A percentile compares a stretch with the other conserved stretches of the same genome.
These are phyloP conservation scores for Elongisporangium undulatum DNA, from an alignment of 352 stramenopile genomes.

Conservation along the genomic window DNA sequence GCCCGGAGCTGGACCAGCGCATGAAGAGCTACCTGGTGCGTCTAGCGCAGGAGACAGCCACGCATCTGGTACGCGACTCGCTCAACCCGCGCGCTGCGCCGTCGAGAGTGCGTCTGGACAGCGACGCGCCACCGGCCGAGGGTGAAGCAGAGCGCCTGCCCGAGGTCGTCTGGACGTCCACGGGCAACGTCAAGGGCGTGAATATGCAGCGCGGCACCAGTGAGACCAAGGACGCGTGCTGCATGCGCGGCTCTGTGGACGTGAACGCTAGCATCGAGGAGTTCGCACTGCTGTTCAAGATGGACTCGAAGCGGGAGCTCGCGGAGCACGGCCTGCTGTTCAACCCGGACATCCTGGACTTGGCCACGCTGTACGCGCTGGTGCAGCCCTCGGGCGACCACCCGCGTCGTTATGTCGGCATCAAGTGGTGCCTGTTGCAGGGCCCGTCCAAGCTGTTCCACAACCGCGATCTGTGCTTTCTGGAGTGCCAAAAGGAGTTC, in stretches of 20 bases:
- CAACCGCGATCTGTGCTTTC: conserved; percentile 79
- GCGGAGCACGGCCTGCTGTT: conserved; percentile 74
- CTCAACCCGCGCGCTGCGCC: conserved; percentile 27
- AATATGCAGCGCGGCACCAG: conserved; percentile 43
- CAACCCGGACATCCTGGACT: conserved; percentile 70
- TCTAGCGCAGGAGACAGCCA: conserved; percentile 78
- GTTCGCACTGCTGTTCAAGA: conserved; percentile 79
- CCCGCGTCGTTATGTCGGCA: conserved; percentile 67
- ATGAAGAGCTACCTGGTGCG: conserved; percentile 79
- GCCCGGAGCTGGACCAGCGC: conserved; percentile 53
- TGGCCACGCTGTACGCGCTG: conserved; percentile 68
- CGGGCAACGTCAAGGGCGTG: conserved; percentile 41
- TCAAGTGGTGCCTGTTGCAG: conserved; percentile 81
- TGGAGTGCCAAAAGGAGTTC: conserved; percentile 86
- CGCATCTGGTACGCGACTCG: conserved; percentile 72
- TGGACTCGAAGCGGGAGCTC: conserved; percentile 56
- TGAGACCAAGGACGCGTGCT: conserved; percentile 40
- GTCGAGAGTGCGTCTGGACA: neutral
- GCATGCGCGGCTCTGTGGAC: conserved; percentile 57
- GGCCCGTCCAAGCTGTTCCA: conserved; percentile 67
- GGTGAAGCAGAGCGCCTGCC: neutral
- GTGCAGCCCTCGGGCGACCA: conserved; percentile 66
- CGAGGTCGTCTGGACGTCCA: conserved; percentile 54
- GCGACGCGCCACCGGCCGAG: neutral
- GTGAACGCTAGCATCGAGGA: conserved; percentile 82